A percentile compares a stretch with the other conserved stretches of the same genome.
Evolutionary conservation across 306 rosid species (phyloP).

Genomic region (Cyamopsis tetragonoloba): DNA sequence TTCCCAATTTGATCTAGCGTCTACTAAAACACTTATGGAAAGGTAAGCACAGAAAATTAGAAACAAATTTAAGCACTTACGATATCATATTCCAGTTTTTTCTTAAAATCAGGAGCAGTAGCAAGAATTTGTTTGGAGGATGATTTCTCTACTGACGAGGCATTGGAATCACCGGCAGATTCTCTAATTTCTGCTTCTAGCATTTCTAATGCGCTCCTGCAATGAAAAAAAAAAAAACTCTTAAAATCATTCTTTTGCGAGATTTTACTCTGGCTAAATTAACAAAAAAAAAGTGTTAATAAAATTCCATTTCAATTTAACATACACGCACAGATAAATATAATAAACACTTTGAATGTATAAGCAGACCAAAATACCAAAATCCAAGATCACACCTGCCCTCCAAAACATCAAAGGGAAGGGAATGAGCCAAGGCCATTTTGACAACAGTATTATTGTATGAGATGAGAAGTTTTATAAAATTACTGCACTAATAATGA

Average conservation of each 20-base stretch:
- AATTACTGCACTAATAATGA: no score
- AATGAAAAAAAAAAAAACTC: not conserved
- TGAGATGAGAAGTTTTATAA: not conserved
- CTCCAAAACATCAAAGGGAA: no score
- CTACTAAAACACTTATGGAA: not conserved
- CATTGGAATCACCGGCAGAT: slow-evolving; percentile 31
- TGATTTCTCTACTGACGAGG: slow-evolving; percentile 34
- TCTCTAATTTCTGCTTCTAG: slow-evolving; percentile 70
- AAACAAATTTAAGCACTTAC: slow-evolving; percentile 40
- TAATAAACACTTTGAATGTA: not conserved
- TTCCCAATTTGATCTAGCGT: not conserved
- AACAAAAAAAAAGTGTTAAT: not conserved
- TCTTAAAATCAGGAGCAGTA: slow-evolving; percentile 26
- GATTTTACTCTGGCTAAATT: not conserved
- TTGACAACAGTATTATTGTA: not conserved
- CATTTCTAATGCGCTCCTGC: slow-evolving; percentile 86
- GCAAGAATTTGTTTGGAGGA: slow-evolving; percentile 34
- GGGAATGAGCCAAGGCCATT: not conserved
- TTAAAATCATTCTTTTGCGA: not conserved
- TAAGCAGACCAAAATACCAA: not conserved
- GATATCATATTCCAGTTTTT: slow-evolving; percentile 42
- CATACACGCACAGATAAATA: not conserved
- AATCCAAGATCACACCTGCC: not conserved
- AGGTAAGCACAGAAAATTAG: not conserved
- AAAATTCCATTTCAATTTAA: not conserved